These are phyloP conservation scores for Osmozyma mogii DNA, from an alignment of 805 yeast genomes.

Conservation along the genomic window DNA sequence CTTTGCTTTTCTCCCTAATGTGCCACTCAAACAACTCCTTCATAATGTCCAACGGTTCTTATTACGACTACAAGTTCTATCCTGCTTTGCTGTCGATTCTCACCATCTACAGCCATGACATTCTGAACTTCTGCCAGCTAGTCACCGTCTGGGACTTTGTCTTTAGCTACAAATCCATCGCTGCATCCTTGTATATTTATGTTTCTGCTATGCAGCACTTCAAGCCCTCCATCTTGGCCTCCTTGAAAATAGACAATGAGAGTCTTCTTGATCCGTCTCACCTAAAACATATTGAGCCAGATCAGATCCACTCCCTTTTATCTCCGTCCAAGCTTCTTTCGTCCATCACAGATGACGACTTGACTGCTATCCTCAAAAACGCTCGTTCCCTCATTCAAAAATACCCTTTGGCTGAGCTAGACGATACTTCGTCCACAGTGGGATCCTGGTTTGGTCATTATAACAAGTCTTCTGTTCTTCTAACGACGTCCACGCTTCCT, in stretches of 20 bases:
- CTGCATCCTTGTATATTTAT: conserved; percentile 53
- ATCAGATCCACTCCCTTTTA: conserved; percentile 26
- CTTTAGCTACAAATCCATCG: conserved; percentile 48
- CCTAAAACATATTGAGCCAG: conserved; percentile 13
- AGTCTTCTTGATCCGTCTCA: conserved; percentile 21
- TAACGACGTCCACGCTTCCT: conserved; percentile 22
- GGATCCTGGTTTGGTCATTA: conserved; percentile 28
- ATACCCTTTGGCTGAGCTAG: conserved; percentile 16
- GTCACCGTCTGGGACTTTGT: conserved; percentile 63
- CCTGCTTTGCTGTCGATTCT: conserved; percentile 72
- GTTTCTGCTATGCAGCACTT: conserved; percentile 42
- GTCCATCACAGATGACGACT: conserved; percentile 18
- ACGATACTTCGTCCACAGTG: conserved; percentile 16
- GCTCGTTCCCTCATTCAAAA: conserved; percentile 19
- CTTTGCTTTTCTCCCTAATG: conserved; percentile 28
- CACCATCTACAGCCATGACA: conserved; percentile 73
- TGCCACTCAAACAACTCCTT: conserved; percentile 30
- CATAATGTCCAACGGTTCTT: conserved; percentile 16
- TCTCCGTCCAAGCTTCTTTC: conserved; percentile 26
- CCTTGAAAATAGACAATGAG: conserved; percentile 5
- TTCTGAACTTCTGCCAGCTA: conserved; percentile 40
- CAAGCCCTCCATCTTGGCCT: conserved; percentile 34
- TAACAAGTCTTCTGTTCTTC: conserved; percentile 25
- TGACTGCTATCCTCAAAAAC: conserved; percentile 19
- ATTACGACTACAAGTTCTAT: conserved; percentile 28